Conservation (phyloP, 2,329 filamentous ascomycete genomes). For the Phoma sp. region DNA sequence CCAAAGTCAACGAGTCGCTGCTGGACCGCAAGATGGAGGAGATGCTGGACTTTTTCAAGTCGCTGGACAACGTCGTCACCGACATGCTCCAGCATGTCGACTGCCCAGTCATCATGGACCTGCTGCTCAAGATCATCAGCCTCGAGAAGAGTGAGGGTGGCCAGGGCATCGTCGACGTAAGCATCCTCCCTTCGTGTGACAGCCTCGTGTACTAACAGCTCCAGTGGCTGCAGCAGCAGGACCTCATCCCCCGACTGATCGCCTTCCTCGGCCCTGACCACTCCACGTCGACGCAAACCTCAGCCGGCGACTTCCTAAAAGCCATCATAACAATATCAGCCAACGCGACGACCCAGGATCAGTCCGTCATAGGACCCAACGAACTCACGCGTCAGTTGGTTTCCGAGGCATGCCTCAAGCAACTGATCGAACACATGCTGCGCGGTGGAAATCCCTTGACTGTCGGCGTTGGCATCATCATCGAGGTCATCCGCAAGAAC, state of each 20-base stretch:
- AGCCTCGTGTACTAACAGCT: constrained; percentile 19
- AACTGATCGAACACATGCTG: constrained; percentile 90
- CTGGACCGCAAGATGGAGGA: constrained; percentile 98
- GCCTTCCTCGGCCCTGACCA: constrained; percentile 86
- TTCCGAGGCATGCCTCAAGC: constrained; percentile 80
- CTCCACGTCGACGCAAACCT: constrained; percentile 90
- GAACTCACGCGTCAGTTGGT: constrained; percentile 95
- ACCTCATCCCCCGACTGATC: constrained; percentile 84
- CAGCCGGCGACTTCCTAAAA: constrained; percentile 96
- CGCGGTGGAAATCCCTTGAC: constrained; percentile 91
- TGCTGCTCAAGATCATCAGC: constrained; percentile 95
- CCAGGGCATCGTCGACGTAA: constrained; percentile 89
- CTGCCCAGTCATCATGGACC: constrained; percentile 97
- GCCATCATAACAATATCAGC: constrained; percentile 99
- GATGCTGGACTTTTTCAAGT: constrained; percentile 90
- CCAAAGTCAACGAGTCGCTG: constrained; percentile 97
- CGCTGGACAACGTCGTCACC: constrained; percentile 78
- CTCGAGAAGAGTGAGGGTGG: constrained; percentile 91
- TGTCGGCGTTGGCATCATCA: constrained; percentile 95
- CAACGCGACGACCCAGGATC: constrained; percentile 96
- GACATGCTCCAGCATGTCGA: constrained; percentile 93
- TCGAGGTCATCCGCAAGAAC: constrained; percentile 98
- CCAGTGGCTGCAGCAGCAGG: constrained; percentile 89
- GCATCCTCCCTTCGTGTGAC: constrained; percentile 35
- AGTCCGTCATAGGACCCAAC: constrained; percentile 98